phyloP scores from a whole-genome alignment of 1,284 basidiomycete genomes.

The Xanthoconium separans region DNA sequence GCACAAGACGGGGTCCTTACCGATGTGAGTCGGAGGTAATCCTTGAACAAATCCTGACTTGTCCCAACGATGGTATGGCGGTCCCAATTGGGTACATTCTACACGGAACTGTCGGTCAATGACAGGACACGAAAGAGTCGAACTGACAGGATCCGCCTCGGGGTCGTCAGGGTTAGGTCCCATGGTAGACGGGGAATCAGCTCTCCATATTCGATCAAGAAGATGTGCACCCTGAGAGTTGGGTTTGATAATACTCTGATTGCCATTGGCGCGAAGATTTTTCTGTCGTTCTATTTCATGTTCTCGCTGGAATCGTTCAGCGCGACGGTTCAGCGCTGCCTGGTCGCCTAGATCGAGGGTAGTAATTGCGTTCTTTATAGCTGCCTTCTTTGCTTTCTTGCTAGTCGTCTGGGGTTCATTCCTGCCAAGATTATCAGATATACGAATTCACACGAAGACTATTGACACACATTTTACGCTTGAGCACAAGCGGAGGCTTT shows the following conservation, averaged over 20 bases:
- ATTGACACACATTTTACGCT: slow-evolving; percentile 64
- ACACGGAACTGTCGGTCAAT: slow-evolving; percentile 9
- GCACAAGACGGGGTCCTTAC: slow-evolving; percentile 45
- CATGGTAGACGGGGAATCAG: slow-evolving; percentile 43
- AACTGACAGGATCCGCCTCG: slow-evolving; percentile 66
- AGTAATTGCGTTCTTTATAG: slow-evolving; percentile 38
- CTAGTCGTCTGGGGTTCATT: slow-evolving; percentile 41
- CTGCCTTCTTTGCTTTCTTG: slow-evolving; percentile 71
- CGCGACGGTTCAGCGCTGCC: slow-evolving; percentile 65
- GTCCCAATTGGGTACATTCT: slow-evolving; percentile 99
- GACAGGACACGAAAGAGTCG: slow-evolving; percentile 4
- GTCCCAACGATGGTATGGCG: slow-evolving; percentile 93
- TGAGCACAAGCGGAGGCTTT: slow-evolving; percentile 55
- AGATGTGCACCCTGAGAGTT: slow-evolving; percentile 53
- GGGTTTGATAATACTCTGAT: slow-evolving; percentile 42
- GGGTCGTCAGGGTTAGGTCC: slow-evolving; percentile 57
- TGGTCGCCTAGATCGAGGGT: slow-evolving; percentile 61
- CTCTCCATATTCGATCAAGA: slow-evolving; percentile 46
- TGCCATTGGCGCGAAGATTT: slow-evolving; percentile 29
- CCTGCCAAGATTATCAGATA: slow-evolving; percentile 31
- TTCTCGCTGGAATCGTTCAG: slow-evolving; percentile 77
- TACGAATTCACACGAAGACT: neutral
- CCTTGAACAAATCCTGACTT: slow-evolving; percentile 88
- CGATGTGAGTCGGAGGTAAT: slow-evolving; percentile 92
- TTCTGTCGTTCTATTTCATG: slow-evolving; percentile 79